Base-by-base conservation (phyloP, 148 eudicot genomes). In the Arctostaphylos glauca region DNA sequence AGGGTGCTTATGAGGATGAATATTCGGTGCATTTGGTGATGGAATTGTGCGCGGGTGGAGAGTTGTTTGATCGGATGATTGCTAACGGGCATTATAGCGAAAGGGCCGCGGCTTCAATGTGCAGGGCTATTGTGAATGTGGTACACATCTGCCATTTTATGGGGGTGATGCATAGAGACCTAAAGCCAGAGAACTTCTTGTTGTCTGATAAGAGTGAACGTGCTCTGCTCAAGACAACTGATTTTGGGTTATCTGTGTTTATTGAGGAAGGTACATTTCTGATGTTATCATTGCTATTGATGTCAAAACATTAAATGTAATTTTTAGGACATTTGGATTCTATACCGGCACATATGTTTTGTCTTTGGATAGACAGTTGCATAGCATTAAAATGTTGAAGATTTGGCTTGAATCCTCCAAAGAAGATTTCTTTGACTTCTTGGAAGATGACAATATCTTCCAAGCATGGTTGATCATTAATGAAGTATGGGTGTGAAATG, bases 141-240 rank as follows among this genome's bases (percentile, higher is more conserved):
- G 94, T 94, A 62, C 95, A 94, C 80, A 90, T 92, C 23, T 94
- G 98, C 82, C 95, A 94, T 78, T 94, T 91, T 76, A 94, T 94
- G 98, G 98, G 98, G 23, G 96, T 94, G 59, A 89, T 94, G 96
- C 98, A 94, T 72, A 80, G 98, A 41, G 98, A 94, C 84, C 84
- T 94, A 84, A 94, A 94, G 85, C 98, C 98, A 16, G 98, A 94
- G 88, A 94, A 94, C 86, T 94, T 94, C 89, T 87, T 94, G 87
- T 84, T 94, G 14, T 84, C 96, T 47, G 94, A 89, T 53, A 91
- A 87, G 84, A 91, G 87, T 80, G 91, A 90, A 48, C 80, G 81
- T 80, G 92, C 98, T 77, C 81, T 86, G n/a, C 74, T 94, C 77
- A 92, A 94, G 83, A 93, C 94, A 14, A 92, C 95, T 53, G 98